Conservation (phyloP, 129 eudicot species). For the Oenanthe sinensis region DNA sequence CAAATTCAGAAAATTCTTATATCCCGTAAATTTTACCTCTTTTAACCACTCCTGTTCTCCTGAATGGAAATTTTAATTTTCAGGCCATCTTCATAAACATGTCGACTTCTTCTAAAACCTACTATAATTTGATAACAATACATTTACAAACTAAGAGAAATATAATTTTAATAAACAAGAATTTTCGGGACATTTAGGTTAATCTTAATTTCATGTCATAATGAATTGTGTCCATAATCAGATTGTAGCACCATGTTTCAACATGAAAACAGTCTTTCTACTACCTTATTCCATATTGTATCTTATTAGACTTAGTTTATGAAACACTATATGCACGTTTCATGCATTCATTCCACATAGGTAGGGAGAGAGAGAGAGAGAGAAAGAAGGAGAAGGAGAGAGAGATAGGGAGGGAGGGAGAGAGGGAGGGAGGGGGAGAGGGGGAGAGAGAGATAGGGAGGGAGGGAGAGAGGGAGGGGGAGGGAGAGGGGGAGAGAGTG, state of each 20-base stretch:
- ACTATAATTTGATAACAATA: neutral
- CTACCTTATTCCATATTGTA: neutral
- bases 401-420: neutral
- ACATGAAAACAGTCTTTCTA: neutral
- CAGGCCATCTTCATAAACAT: neutral
- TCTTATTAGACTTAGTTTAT: neutral
- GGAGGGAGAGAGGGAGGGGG: neutral
- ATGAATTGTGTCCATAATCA: neutral
- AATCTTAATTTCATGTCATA: neutral
- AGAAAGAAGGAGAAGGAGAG: neutral
- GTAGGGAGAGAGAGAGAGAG: neutral
- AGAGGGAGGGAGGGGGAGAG: neutral
- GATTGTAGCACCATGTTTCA: neutral
- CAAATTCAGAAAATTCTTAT: neutral
- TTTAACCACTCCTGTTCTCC: neutral
- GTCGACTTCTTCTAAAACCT: neutral
- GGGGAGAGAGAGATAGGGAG: neutral
- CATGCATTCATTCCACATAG: neutral
- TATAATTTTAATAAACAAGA: neutral
- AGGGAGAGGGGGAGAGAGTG: neutral
- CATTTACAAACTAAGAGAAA: neutral
- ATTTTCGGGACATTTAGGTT: neutral
- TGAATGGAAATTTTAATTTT: neutral
- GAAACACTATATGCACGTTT: neutral
- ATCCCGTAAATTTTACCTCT: neutral